phyloP scores from a whole-genome alignment of 2,329 filamentous ascomycete species.

The Fusarium keratoplasticum region DNA sequence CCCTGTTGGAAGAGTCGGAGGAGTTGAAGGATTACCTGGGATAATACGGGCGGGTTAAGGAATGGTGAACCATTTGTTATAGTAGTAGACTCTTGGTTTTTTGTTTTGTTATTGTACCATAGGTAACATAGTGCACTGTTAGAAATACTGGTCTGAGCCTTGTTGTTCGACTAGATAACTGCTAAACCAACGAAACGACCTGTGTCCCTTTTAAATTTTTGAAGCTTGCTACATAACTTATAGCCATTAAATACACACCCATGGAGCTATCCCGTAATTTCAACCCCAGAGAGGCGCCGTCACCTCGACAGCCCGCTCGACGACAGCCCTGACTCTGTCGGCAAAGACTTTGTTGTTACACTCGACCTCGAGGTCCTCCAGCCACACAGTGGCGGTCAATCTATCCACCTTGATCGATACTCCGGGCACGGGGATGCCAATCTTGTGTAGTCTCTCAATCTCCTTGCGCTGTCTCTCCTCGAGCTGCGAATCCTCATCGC shows the following conservation, averaged over 20 bases:
- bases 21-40: conserved; percentile 67
- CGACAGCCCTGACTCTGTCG: conserved; percentile 87
- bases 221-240: neutral
- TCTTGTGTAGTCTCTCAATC: conserved; percentile 80
- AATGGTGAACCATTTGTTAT: conserved; percentile 30
- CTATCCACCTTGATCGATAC: conserved; percentile 89
- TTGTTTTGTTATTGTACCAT: conserved; percentile 49
- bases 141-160: conserved; percentile 36
- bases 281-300: conserved; percentile 78
- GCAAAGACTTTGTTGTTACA: conserved; percentile 81
- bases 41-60: conserved; percentile 42
- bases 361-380: conserved; percentile 92
- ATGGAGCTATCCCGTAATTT: conserved; percentile 9
- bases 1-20: conserved; percentile 85
- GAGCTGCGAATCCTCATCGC: conserved; percentile 56
- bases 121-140: conserved; percentile 40
- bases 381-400: conserved; percentile 87
- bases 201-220: neutral
- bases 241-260: neutral
- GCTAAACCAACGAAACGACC: neutral
- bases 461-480: conserved; percentile 74
- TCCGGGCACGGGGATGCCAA: conserved; percentile 92
- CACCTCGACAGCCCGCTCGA: conserved; percentile 89
- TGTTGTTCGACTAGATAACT: conserved; percentile 5
- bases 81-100: conserved; percentile 47